These are phyloP conservation scores for Lactifluus piperatus DNA, from an alignment of 768 basidiomycete genomes.

Conservation along the genomic window DNA sequence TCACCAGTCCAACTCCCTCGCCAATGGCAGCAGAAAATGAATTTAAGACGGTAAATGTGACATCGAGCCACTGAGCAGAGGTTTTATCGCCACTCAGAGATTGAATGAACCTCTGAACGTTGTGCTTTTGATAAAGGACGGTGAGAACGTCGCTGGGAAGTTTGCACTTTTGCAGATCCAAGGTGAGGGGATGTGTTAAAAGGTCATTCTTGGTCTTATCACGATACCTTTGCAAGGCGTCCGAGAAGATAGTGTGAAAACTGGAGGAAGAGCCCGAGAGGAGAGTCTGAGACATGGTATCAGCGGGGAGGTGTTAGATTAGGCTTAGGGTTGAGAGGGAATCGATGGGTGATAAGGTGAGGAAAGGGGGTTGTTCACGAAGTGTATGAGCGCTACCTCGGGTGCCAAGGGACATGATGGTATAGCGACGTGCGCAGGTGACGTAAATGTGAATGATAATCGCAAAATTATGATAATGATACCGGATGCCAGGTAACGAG, in stretches of 20 bases:
- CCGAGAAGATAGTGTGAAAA: neutral
- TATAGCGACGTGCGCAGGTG: too few relatives aligned
- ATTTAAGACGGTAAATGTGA: neutral
- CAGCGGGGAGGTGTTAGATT: conserved; percentile 21
- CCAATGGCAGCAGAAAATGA: neutral
- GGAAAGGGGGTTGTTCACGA: neutral
- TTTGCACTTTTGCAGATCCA: neutral
- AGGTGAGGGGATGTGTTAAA: neutral
- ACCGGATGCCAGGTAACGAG: too few relatives aligned
- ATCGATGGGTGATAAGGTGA: neutral
- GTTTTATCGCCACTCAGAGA: neutral
- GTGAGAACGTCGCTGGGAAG: neutral
- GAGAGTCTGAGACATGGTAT: neutral
- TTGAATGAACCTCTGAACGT: neutral
- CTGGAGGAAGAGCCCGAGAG: neutral
- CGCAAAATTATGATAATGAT: too few relatives aligned
- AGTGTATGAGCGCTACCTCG: neutral
- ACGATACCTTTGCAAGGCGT: neutral
- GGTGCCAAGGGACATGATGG: too few relatives aligned
- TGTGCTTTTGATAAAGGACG: neutral
- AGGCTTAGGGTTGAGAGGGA: too few relatives aligned
- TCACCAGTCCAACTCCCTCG: neutral
- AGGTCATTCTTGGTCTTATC: neutral
- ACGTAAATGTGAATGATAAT: too few relatives aligned
- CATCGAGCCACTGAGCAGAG: neutral